Percentiles rank a stretch among this genome's conserved stretches.
Evolutionary conservation across 1,284 basidiomycete genomes (phyloP).

Genomic region (Entoloma clypeatum): DNA sequence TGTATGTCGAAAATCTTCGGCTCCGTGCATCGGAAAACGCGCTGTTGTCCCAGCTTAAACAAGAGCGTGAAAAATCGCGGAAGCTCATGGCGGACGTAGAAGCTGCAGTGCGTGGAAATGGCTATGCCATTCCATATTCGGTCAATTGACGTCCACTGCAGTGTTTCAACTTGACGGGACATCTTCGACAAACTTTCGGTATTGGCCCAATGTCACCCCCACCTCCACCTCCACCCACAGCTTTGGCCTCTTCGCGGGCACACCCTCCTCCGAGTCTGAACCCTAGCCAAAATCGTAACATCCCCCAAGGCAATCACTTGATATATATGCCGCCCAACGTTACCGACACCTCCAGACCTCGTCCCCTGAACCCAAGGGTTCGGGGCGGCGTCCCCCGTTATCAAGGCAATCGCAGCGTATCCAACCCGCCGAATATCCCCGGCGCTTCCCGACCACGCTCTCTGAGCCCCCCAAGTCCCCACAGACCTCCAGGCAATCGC

Average conservation of each 20-base stretch:
- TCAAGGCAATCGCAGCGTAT: too few species aligned
- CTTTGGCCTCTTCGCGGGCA: conserved; percentile 40
- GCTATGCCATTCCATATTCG: conserved; percentile 12
- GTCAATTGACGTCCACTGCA: conserved; percentile 27
- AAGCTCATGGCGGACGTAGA: conserved; percentile 70
- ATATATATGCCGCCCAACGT: too few species aligned
- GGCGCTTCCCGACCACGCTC: too few species aligned
- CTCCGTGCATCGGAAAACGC: conserved; percentile 76
- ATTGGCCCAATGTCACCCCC: conserved; percentile 35
- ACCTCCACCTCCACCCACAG: conserved; percentile 44
- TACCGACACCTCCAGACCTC: too few species aligned
- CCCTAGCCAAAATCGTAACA: conserved; percentile 44
- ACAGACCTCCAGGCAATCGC: conserved; percentile 47
- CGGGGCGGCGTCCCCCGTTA: too few species aligned
- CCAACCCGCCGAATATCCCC: too few species aligned
- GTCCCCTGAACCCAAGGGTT: too few species aligned
- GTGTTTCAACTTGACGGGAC: conserved; percentile 59
- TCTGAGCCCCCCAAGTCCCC: too few species aligned
- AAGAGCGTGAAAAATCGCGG: conserved; percentile 70
- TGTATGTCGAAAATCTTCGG: conserved; percentile 77
- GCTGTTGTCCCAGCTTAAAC: conserved; percentile 68
- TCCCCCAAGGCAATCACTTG: too few species aligned
- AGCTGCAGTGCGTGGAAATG: conserved; percentile 52
- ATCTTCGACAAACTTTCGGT: too few species aligned
- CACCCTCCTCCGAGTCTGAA: conserved; percentile 35